Evolutionary conservation across 768 basidiomycete species (phyloP).

Genomic region (Hortiboletus flavorubellus): DNA sequence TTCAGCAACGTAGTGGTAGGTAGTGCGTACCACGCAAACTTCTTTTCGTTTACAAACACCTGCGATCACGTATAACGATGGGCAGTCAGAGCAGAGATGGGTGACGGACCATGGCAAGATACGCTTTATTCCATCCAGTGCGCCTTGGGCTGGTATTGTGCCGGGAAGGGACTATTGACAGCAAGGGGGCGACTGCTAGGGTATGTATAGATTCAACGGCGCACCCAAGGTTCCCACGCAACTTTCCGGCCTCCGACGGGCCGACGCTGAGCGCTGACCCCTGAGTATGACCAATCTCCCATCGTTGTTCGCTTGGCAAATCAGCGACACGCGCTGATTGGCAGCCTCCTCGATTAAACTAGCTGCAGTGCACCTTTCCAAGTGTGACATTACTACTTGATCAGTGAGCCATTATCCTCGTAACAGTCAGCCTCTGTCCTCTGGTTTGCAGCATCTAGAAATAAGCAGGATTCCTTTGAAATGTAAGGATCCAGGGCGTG

Average conservation of each 20-base stretch:
- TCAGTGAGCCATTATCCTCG: not conserved
- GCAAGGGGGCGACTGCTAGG: not conserved
- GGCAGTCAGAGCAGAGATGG: not conserved
- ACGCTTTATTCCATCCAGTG: slow-evolving; percentile 13
- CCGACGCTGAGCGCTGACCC: too few relatives aligned
- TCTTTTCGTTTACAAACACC: slow-evolving; percentile 76
- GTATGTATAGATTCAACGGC: too few relatives aligned
- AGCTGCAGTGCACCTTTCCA: too few relatives aligned
- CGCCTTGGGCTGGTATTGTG: not conserved
- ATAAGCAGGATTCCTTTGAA: not conserved
- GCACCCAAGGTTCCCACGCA: too few relatives aligned
- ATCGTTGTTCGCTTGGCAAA: too few relatives aligned
- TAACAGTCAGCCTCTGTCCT: not conserved
- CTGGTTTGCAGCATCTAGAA: not conserved
- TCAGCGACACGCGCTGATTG: too few relatives aligned
- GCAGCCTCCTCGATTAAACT: too few relatives aligned
- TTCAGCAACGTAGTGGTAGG: not conserved
- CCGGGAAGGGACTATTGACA: not conserved
- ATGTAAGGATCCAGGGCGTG: not conserved
- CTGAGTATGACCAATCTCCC: too few relatives aligned
- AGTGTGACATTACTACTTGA: too few relatives aligned
- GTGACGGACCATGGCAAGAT: slow-evolving; percentile 21
- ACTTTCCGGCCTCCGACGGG: too few relatives aligned
- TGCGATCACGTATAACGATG: slow-evolving; percentile 14
- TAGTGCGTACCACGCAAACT: slow-evolving; percentile 64